Base-by-base conservation (phyloP, 1,139 yeast genomes). In the Nematodospora anomalae region DNA sequence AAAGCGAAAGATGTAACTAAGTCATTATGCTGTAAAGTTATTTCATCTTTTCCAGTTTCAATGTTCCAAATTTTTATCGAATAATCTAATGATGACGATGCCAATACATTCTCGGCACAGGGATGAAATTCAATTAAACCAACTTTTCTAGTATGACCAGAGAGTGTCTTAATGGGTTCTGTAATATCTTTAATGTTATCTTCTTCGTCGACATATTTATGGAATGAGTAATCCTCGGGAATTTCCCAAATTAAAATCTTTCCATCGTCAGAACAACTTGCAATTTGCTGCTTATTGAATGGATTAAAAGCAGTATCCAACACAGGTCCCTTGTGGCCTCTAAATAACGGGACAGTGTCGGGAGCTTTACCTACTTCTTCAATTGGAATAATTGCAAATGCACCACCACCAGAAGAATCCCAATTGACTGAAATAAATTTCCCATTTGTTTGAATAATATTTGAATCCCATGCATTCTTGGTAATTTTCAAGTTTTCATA, bases 371-470 rank as follows among this genome's bases (percentile, higher is more conserved):
- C 97, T 13, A 79, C 83, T 60, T 90, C 97, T 7, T 60, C 56
- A 21, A 87, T 67, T 2, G 98, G 98, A 39, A 92, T 80, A 11
- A 92, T 84, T 1, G 96, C 96, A 69, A 92, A 90, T 0, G 97
- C 94, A 37, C 98, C 98, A 44, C 97, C 97, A 30, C 97, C 97
- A 6, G 95, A 83, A 14, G 97, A 74, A 44, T 87, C 89, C 96
- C 96, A 89, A 60, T 88, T 89, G 44, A 88, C 85, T 0, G 96
- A 75, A 27, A 92, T 64, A 55, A 79, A 92, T 60, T 84, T 83
- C 23, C 96, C 94, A 58, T 92, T 92, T 45, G 61, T 43, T 35
- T 86, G 81, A 49, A 90, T 76, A 47, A 92, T 73, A 58, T 90
- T 90, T 33, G 96, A 87, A 59, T 92, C 98, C 88, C 96, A 92